Base-by-base conservation (phyloP, 805 yeast genomes). In the Barnettozyma californica region DNA sequence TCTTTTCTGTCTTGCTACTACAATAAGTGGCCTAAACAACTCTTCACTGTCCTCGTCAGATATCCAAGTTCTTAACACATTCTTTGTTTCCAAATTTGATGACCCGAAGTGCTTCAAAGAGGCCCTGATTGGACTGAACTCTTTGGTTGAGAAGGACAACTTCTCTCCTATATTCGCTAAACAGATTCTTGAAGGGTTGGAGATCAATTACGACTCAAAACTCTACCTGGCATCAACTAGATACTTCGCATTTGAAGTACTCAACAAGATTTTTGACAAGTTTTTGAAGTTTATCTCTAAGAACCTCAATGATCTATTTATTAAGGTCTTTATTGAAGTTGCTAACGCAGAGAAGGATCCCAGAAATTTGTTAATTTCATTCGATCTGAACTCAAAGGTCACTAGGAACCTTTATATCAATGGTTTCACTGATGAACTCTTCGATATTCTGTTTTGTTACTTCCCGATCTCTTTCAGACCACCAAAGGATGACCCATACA, bases 381-480 rank as follows among this genome's bases (percentile, higher is more conserved):
- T 92, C 57, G 63, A 70, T 5, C 59, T 89, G 40, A 80, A 83
- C 54, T 54, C 64, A 11, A 38, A 46, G 5, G 76, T 91, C 13
- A 71, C 81, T 18, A 50, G 60, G 19, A 57, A 56, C 3, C 62
- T 71, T 5, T 67, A 70, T 3, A 70, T 78, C 44, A 54, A 65
- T 38, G 63, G 65, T n/a, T 68, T 64, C 58, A 60, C 76, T 29
- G 84, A 84, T 54, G 88, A 87, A 9, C 64, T 94, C 50, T 95
- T 91, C 62, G 99, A 94, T 62, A 80, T 86, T 33, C 73, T 88
- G 37, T 95, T 92, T 63, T 94, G 99, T 66, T 94, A 94, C 68
- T 94, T 92, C 69, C 99, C 99, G 11, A 91, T 94, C 39, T 86
- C 97, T 1, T 94, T 95, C 68, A 83, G 82, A 49, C 96, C 98